Base-by-base conservation (phyloP, 2,329 filamentous ascomycete genomes). In the Trichophyton equinum region DNA sequence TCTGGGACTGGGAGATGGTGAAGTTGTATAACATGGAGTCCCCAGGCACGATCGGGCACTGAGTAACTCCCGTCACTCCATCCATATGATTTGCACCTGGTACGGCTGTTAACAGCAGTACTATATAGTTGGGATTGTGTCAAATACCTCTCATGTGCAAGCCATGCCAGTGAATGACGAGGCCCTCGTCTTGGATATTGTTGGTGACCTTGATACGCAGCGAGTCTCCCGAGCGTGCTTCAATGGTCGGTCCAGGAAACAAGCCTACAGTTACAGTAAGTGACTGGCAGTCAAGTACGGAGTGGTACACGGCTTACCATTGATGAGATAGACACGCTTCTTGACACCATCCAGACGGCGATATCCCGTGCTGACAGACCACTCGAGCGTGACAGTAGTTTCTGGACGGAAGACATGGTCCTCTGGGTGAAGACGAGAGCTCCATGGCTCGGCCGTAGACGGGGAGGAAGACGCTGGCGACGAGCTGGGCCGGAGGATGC, bases 21-120 rank as follows among this genome's bases (percentile, higher is more conserved):
- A 79, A 68, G 33, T 74, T 69, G 62, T 78, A 78, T 47, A 70
- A 67, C 62, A 76, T 76, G n/a, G 65, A 67, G 7, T 75, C 73
- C 3, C 86, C 87, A 0, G 86, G 81, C 0, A 78, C 76, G 62
- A 90, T 85, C 1, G 79, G 71, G 65, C 87, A 90, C 70, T 90
- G 87, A 0, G 84, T 82, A 25, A 87, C 83, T 60, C 79, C 79
- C 1, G 76, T 72, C 0, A 85, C 82, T n/a, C 68, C 68, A 59
- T 70, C 68, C 68, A 69, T 70, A 27, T 63, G 56, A 61, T 68
- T 68, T 69, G 61, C 62, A 46, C 57, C 67, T 46, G 6, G 40
- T 20, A 11, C n/a, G 6, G 6, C 3, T 7, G 36, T 38, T 18
- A 38, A 11, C 15, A 57, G 53, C 30, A 38, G n/a, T 18, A 38